A percentile compares a stretch with the other conserved stretches of the same genome.
phyloP scores from a whole-genome alignment of 495 filamentous ascomycete genomes.

The Chaetomium tenue region DNA sequence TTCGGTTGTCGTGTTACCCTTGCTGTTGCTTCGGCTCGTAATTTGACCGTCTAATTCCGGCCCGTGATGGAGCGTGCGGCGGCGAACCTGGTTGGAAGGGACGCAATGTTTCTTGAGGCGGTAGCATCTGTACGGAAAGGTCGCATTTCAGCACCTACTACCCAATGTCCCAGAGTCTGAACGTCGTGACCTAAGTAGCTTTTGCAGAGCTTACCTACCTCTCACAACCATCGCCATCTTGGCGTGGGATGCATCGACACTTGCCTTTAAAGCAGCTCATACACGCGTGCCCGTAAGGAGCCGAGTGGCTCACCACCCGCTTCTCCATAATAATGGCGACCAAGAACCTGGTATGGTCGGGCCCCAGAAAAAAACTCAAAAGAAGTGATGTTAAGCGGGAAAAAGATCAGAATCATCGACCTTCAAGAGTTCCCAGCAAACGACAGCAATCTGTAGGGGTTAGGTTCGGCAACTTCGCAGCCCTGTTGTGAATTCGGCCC shows the following conservation, averaged over 20 bases:
- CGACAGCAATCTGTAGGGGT: too few species aligned
- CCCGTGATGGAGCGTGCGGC: conserved; percentile 30
- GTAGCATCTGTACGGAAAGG: conserved; percentile 42
- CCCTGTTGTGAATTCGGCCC: too few species aligned
- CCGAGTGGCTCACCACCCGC: background rate
- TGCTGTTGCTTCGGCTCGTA: background rate
- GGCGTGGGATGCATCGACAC: conserved; percentile 44
- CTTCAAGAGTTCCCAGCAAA: too few species aligned
- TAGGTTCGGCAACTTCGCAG: too few species aligned
- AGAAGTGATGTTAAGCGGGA: too few species aligned
- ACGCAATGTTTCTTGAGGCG: conserved; percentile 41
- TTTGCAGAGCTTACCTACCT: conserved; percentile 33
- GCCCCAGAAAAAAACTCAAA: too few species aligned
- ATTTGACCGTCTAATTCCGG: too few species aligned
- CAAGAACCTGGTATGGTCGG: background rate
- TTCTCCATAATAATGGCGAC: background rate
- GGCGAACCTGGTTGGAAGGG: conserved; percentile 33
- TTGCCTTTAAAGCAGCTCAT: conserved; percentile 47
- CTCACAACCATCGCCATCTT: conserved; percentile 39
- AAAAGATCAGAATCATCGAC: too few species aligned
- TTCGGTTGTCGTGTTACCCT: background rate
- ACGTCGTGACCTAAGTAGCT: background rate
- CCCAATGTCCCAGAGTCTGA: too few species aligned
- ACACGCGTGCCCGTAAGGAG: conserved; percentile 46
- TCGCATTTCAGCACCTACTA: background rate